Base-by-base conservation (phyloP, 257 asterid species). In the Osmanthus fragrans region DNA sequence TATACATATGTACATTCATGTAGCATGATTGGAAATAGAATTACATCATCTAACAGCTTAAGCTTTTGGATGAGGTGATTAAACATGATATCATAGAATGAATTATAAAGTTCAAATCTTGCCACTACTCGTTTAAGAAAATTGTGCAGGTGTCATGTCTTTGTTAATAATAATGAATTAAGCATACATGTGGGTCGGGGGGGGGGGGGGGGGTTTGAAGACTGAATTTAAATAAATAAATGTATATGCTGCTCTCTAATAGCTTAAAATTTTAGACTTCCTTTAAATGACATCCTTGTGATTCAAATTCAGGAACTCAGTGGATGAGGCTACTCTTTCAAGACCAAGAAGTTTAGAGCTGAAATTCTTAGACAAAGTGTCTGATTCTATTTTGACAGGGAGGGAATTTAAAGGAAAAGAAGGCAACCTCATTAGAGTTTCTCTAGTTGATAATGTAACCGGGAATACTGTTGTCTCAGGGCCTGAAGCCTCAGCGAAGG, bases 401-500 rank as follows among this genome's bases (percentile, higher is more conserved):
- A 65, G 69, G 71, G 70, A 27, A 9, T 85, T 91, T 30, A 40
- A 77, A 79, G 91, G 89, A 29, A 73, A 81, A 79, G 76, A 67
- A 0, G 82, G 69, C 18, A 29, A 33, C 18, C 12, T 76, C 40
- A 72, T 89, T 51, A 68, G 34, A 73, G 79, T 91, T 65, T 86
- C 81, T 51, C 84, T 91, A 9, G 16, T 84, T 45, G 92, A 91
- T 73, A 70, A 33, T 76, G 49, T 19, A 42, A 81, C 76, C 0
- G 84, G 77, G 21, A 3, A 77, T 6, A 51, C 70, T 7, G 84
- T 91, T 56, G 21, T 27, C 3, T 15, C 49, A 10, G 91, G 89
- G 12, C 85, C 81, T 8, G 88, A 75, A 60, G 82, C 94, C 56
- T 85, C 82, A 33, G 86, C 82, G 12, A 32, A 80, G 78, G 90